A percentile compares a stretch with the other conserved stretches of the same genome.
These are phyloP conservation scores for Rhizopogon salebrosus DNA, from an alignment of 768 basidiomycete genomes.

Conservation along the genomic window DNA sequence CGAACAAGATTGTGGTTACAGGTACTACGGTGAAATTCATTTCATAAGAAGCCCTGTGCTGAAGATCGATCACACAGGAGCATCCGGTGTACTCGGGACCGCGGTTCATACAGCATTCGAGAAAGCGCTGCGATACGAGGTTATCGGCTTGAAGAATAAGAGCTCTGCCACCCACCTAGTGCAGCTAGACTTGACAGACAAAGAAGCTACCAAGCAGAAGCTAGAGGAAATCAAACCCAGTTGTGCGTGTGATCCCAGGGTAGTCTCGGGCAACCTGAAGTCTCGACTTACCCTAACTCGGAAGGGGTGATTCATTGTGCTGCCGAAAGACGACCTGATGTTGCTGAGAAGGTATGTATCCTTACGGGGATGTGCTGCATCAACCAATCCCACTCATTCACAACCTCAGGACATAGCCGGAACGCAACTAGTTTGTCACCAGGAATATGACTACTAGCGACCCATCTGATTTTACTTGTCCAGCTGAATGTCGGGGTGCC, in stretches of 20 bases:
- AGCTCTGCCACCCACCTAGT: constrained; percentile 48
- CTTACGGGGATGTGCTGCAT: neutral
- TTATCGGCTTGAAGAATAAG: constrained; percentile 71
- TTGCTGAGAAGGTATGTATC: constrained; percentile 74
- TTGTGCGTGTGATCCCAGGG: constrained; percentile 44
- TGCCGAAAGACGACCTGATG: constrained; percentile 89
- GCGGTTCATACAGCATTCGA: constrained; percentile 71
- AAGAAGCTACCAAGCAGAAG: constrained; percentile 44
- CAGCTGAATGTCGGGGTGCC: neutral
- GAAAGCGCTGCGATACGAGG: constrained; percentile 30
- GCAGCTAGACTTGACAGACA: constrained; percentile 67
- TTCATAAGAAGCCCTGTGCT: neutral
- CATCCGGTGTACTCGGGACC: constrained; percentile 86
- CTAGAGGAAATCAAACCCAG: constrained; percentile 59
- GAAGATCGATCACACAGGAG: constrained; percentile 45
- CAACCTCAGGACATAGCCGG: constrained; percentile 58
- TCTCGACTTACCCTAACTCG: constrained; percentile 4
- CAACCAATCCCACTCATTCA: neutral
- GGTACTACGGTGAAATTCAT: constrained; percentile 29
- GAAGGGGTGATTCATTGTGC: constrained; percentile 92
- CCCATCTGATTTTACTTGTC: neutral
- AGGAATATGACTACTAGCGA: neutral
- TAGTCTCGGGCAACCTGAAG: neutral
- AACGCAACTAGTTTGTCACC: constrained; percentile 47
- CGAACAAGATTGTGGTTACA: constrained; percentile 52